Evolutionary conservation across 495 filamentous ascomycete species (phyloP).

Genomic region (Emericellopsis terricola): DNA sequence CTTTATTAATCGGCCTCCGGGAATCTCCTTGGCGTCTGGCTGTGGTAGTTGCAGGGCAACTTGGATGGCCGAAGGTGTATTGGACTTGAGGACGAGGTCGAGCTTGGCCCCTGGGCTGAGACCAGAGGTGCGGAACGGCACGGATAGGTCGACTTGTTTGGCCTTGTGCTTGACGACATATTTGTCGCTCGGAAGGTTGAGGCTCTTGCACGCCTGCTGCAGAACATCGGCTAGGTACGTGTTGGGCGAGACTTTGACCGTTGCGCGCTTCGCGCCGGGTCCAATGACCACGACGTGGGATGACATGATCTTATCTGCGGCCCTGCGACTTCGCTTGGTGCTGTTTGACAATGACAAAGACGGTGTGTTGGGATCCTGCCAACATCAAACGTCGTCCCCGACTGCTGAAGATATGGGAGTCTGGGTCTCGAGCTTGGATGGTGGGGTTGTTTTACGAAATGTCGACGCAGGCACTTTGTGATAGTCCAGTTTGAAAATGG

Average conservation of each 20-base stretch:
- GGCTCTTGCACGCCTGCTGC: slow-evolving; percentile 68
- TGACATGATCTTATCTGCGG: slow-evolving; percentile 59
- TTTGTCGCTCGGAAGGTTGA: slow-evolving; percentile 49
- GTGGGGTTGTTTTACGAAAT: too few species aligned
- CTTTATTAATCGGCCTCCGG: slow-evolving; percentile 48
- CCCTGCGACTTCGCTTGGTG: too few species aligned
- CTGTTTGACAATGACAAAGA: too few species aligned
- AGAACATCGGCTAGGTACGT: slow-evolving; percentile 70
- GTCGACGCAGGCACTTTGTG: too few species aligned
- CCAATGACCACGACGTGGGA: slow-evolving; percentile 82
- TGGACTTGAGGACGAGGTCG: slow-evolving; percentile 72
- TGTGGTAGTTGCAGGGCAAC: slow-evolving; percentile 69
- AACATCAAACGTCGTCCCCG: too few species aligned
- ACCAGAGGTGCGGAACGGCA: slow-evolving; percentile 71
- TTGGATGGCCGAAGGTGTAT: slow-evolving; percentile 64
- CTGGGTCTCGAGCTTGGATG: too few species aligned
- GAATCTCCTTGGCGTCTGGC: slow-evolving; percentile 34
- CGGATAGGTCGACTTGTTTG: slow-evolving; percentile 68
- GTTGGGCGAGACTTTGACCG: slow-evolving; percentile 66
- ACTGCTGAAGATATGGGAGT: too few species aligned
- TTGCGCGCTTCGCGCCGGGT: slow-evolving; percentile 48
- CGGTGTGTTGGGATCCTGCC: too few species aligned
- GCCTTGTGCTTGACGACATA: slow-evolving; percentile 77
- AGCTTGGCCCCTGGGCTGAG: slow-evolving; percentile 76
- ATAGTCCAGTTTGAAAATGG: too few species aligned